Percentiles rank a stretch among this genome's conserved stretches.
These are phyloP conservation scores for Yamadazyma oceani DNA, from an alignment of 1,139 yeast genomes.

Conservation along the genomic window DNA sequence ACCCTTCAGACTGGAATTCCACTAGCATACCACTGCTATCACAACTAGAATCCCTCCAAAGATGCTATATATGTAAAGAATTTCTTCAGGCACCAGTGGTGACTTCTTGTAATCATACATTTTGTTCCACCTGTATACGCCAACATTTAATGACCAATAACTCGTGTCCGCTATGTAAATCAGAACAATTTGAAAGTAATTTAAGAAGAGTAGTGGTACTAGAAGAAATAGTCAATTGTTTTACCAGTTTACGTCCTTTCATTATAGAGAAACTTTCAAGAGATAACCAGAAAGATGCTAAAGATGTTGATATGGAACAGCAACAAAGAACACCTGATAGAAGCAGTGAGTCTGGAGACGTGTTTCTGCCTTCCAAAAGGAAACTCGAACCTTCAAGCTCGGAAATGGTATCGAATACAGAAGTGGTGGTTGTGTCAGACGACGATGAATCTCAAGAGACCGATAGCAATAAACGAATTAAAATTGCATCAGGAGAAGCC, in stretches of 20 bases:
- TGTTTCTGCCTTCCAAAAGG: neutral
- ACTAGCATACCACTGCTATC: constrained; percentile 56
- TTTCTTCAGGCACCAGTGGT: constrained; percentile 78
- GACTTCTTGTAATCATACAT: constrained; percentile 86
- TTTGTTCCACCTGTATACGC: constrained; percentile 87
- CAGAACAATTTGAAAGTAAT: constrained; percentile 69
- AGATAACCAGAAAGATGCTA: neutral
- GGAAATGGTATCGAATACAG: constrained; percentile 8
- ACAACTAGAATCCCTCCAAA: constrained; percentile 65
- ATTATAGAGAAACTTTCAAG: constrained; percentile 19
- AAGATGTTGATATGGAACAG: neutral
- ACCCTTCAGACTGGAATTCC: constrained; percentile 68
- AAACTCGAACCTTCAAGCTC: constrained; percentile 1
- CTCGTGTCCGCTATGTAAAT: constrained; percentile 79
- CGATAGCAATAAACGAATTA: constrained; percentile 3
- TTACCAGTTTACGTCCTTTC: constrained; percentile 41
- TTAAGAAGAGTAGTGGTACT: constrained; percentile 67
- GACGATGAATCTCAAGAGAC: constrained; percentile 3
- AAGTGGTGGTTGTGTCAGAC: constrained; percentile 6
- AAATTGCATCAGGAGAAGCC: constrained; percentile 25
- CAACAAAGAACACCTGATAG: neutral
- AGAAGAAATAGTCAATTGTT: constrained; percentile 70
- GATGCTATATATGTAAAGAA: constrained; percentile 94
- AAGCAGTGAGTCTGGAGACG: neutral
- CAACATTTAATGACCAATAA: constrained; percentile 59